Evolutionary conservation across 495 filamentous ascomycete genomes (phyloP).

Genomic region (Penicillium cinerascens): DNA sequence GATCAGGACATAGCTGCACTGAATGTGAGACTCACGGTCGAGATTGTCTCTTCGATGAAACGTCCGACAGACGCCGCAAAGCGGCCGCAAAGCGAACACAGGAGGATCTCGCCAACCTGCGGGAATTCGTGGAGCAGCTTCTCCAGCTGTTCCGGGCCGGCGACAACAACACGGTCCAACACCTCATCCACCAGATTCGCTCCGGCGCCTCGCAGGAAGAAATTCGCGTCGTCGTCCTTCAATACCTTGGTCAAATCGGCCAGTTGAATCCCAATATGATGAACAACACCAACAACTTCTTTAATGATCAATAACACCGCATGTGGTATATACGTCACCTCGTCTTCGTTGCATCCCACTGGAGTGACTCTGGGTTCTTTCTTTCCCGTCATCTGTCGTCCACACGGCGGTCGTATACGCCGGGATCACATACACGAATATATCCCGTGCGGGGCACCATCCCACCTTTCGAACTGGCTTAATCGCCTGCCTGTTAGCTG

Average conservation of each 20-base stretch:
- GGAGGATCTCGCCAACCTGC: constrained; percentile 28
- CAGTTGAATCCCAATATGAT: constrained; percentile 3
- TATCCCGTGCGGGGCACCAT: background rate
- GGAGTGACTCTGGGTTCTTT: constrained; percentile 10
- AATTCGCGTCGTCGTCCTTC: constrained; percentile 9
- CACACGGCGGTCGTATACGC: background rate
- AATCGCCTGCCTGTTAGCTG: background rate
- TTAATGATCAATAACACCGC: background rate
- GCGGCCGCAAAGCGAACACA: constrained; percentile 29
- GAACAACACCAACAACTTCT: constrained; percentile 10
- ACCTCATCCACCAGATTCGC: constrained; percentile 28
- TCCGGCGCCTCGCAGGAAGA: constrained; percentile 20
- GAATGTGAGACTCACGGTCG: constrained; percentile 37
- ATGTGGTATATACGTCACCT: background rate
- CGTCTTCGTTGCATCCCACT: constrained; percentile 8
- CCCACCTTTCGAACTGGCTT: background rate
- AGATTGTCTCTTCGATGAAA: constrained; percentile 38
- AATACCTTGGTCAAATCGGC: background rate
- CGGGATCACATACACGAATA: constrained; percentile 2
- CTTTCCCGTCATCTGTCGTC: background rate
- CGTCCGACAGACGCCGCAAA: constrained; percentile 42
- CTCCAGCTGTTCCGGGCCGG: constrained; percentile 25
- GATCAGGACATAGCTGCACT: constrained; percentile 17
- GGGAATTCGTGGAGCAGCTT: constrained; percentile 29
- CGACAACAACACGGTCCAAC: constrained; percentile 16